A percentile compares a stretch with the other conserved stretches of the same genome.
These are phyloP conservation scores for Hysterium pulicare DNA, from an alignment of 2,329 filamentous ascomycete species.

Conservation along the genomic window DNA sequence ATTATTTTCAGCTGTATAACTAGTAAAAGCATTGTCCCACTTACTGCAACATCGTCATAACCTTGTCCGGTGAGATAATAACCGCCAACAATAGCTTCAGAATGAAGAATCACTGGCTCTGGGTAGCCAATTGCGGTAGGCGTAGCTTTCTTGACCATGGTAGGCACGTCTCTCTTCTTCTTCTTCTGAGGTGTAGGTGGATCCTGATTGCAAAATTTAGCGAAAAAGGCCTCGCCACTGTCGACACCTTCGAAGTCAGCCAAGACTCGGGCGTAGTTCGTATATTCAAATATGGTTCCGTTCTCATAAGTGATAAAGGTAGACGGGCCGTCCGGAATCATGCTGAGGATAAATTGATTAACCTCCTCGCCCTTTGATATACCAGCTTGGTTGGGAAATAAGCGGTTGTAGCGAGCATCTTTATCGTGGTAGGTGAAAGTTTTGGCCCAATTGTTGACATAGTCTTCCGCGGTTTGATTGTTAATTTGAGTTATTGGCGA, in stretches of 20 bases:
- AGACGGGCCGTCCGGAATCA: slow-evolving; percentile 13
- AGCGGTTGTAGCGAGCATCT: slow-evolving; percentile 32
- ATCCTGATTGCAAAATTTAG: slow-evolving; percentile 20
- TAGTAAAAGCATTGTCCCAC: not conserved
- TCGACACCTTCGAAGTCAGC: slow-evolving; percentile 24
- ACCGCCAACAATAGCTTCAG: slow-evolving; percentile 29
- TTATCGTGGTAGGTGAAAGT: slow-evolving; percentile 26
- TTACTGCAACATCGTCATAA: slow-evolving; percentile 38
- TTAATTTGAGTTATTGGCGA: slow-evolving; percentile 31
- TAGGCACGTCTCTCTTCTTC: slow-evolving; percentile 7
- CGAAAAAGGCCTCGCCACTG: slow-evolving; percentile 34
- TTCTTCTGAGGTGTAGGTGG: slow-evolving; percentile 4
- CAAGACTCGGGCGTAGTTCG: slow-evolving; percentile 13
- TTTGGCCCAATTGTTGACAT: slow-evolving; percentile 21
- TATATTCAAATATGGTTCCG: slow-evolving; percentile 14
- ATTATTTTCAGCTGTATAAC: not conserved
- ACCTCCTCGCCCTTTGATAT: slow-evolving; percentile 2
- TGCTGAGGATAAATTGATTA: slow-evolving; percentile 12
- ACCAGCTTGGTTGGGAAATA: slow-evolving; percentile 22
- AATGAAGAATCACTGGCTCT: slow-evolving; percentile 23
- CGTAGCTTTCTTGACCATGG: slow-evolving; percentile 7
- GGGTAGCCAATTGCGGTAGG: slow-evolving; percentile 27
- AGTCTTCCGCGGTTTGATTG: slow-evolving; percentile 23
- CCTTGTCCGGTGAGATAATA: slow-evolving; percentile 39
- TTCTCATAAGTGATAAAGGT: slow-evolving; percentile 22